Percentiles rank a stretch among this genome's conserved stretches.
Evolutionary conservation across 306 rosid genomes (phyloP).

Genomic region (Lupinus albus): DNA sequence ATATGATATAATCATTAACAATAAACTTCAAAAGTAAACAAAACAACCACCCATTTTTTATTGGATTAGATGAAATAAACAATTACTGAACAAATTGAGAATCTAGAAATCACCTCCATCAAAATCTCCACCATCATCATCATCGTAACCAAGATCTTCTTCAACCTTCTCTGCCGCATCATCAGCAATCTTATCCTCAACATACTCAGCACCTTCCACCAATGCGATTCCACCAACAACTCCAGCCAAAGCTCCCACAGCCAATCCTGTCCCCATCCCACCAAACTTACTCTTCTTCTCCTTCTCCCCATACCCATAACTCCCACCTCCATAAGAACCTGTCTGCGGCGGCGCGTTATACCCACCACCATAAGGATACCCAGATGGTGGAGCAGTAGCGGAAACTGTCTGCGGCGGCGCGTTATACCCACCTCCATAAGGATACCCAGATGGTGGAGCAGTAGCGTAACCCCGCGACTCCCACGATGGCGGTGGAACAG

Average conservation of each 20-base stretch:
- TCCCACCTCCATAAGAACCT: constrained; percentile 45
- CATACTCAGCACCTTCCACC: constrained; percentile 59
- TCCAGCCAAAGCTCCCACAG: constrained; percentile 85
- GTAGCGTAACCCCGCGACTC: constrained; percentile 42
- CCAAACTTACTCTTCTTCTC: constrained; percentile 82
- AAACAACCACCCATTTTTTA: too few species aligned
- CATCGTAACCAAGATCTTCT: constrained; percentile 52
- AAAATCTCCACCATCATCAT: constrained; percentile 39
- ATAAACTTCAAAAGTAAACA: too few species aligned
- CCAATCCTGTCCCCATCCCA: constrained; percentile 93
- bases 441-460: constrained; percentile 43
- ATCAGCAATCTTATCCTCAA: constrained; percentile 70
- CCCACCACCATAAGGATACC: constrained; percentile 44
- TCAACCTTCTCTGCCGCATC: constrained; percentile 65
- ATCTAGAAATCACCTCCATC: constrained; percentile 28
- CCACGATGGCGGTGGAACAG: constrained; percentile 54
- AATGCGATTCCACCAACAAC: constrained; percentile 71
- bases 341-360: constrained; percentile 36
- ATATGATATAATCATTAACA: too few species aligned
- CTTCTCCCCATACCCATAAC: constrained; percentile 54
- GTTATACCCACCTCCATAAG: constrained; percentile 5
- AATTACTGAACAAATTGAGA: too few species aligned
- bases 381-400: constrained; percentile 44
- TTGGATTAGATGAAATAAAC: too few species aligned
- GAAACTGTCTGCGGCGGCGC: constrained; percentile 41